Conservation (phyloP, 148 eudicot species). For the Arctostaphylos glauca region DNA sequence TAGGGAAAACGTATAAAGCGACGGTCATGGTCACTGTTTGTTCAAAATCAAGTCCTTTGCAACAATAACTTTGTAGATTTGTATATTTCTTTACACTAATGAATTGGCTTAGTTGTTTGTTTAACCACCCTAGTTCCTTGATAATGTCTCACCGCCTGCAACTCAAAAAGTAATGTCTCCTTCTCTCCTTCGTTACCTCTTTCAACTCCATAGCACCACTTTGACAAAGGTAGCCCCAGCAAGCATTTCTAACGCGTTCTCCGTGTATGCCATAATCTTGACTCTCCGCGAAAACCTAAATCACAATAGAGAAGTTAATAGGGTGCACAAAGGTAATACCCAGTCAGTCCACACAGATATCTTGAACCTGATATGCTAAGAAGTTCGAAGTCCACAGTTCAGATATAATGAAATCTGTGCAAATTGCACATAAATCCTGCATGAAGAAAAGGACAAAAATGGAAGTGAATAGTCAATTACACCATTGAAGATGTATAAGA, state of each 20-base stretch:
- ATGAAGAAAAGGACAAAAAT: slow-evolving; percentile 3
- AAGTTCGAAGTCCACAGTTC: slow-evolving; percentile 98
- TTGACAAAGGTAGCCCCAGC: slow-evolving; percentile 99
- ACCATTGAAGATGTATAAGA: neutral
- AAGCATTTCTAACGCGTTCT: slow-evolving; percentile 96
- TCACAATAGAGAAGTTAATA: slow-evolving; percentile 8
- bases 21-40: neutral
- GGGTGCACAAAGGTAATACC: slow-evolving; percentile 11
- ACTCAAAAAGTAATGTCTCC: slow-evolving; percentile 11
- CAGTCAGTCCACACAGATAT: slow-evolving; percentile 18
- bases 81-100: neutral
- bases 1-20: neutral
- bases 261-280: slow-evolving; percentile 98
- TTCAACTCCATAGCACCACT: slow-evolving; percentile 90
- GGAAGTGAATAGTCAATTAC: neutral
- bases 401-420: slow-evolving; percentile 94
- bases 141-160: neutral
- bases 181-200: slow-evolving; percentile 52
- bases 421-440: slow-evolving; percentile 96
- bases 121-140: neutral
- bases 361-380: slow-evolving; percentile 83
- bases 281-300: slow-evolving; percentile 87
- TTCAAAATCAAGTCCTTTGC: neutral
- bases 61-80: neutral
- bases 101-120: neutral